Evolutionary conservation across 2,329 filamentous ascomycete genomes (phyloP), one percentile per base, ranked within the genome.

Genomic region (Aaosphaeria arxii): DNA sequence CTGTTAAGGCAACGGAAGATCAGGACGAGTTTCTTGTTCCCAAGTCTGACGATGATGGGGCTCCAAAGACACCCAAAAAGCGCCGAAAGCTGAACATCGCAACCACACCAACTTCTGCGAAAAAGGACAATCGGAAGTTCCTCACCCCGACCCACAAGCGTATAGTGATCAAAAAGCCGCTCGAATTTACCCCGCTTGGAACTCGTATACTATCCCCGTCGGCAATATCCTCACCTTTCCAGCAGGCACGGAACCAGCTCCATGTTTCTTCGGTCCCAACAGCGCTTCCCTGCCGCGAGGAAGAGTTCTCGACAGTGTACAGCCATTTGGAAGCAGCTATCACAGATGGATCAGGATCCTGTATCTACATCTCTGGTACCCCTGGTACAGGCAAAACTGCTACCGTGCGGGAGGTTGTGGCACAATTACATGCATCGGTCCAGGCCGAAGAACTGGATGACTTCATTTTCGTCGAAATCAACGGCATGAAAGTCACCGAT

Each of bases 401-500:
- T 9, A 99, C 95, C 0, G 94, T 99, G 7, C 87, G 94, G 42
- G 94, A 99, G 71, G 94, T 97, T 1, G 88, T 99, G 11, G 84
- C 88, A 5, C 87, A 91, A 52, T 80, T 99, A 6, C 92, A 97
- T 58, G 84, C 87, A n/a, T 85, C 90, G 1, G 94, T 97, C 1
- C 80, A 84, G 42, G 85, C 87, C 6, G 94, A 99, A 63, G 92
- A 97, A 70, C 80, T 99, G 39, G 94, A 99, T 62, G 92, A 97
- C 67, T 99, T 99, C 70, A 95, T 96, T 50, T 99, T 99, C 59
- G 91, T 99, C 53, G 94, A 99, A 71, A 97, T 99, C 74, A 99
- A 99, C 71, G 95, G 94, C 57, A 97, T 99, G 94, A 99, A 99
- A 75, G 91, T 99, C 59, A 95, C 94, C 0, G 94, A 99, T 67